These are phyloP conservation scores for Volvariella volvacea DNA, from an alignment of 1,284 basidiomycete genomes.

Conservation along the genomic window DNA sequence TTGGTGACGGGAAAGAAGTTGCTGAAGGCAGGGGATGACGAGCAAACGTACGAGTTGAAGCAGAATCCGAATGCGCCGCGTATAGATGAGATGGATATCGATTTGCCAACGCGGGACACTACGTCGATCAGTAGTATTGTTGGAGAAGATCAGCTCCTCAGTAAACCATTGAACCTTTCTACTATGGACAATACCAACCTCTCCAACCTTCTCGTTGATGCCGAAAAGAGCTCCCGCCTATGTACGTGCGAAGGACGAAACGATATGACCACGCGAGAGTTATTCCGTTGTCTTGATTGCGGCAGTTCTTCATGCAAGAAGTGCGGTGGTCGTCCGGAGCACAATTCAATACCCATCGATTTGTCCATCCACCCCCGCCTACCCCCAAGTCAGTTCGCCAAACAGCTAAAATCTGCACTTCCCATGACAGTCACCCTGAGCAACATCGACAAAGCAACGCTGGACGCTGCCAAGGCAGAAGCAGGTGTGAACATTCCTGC, in stretches of 20 bases:
- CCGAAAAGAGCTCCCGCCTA: constrained; percentile 68
- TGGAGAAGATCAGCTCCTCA: constrained; percentile 61
- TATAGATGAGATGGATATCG: constrained; percentile 41
- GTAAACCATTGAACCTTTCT: constrained; percentile 65
- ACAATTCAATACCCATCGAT: constrained; percentile 61
- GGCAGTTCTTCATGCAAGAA: constrained; percentile 75
- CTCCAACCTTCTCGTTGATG: constrained; percentile 54
- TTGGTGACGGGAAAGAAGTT: constrained; percentile 63
- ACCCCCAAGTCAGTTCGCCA: constrained; percentile 67
- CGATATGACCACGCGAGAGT: constrained; percentile 64
- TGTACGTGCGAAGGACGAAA: constrained; percentile 88
- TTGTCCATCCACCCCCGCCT: constrained; percentile 43
- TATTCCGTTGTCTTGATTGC: constrained; percentile 74
- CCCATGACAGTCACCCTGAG: constrained; percentile 80
- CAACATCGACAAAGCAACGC: constrained; percentile 42
- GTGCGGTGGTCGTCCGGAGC: constrained; percentile 88
- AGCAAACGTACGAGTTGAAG: constrained; percentile 57
- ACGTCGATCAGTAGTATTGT: constrained; percentile 49
- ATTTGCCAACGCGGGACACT: constrained; percentile 22
- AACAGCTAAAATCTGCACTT: constrained; percentile 70
- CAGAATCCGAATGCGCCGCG: constrained; percentile 31
- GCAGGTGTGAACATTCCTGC: constrained; percentile 38
- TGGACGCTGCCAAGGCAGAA: constrained; percentile 46
- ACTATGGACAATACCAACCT: constrained; percentile 45
- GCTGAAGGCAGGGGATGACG: constrained; percentile 58